Evolutionary conservation across 371 early-diverging fungal species (phyloP).

Genomic region (Haplosporangium sp.): DNA sequence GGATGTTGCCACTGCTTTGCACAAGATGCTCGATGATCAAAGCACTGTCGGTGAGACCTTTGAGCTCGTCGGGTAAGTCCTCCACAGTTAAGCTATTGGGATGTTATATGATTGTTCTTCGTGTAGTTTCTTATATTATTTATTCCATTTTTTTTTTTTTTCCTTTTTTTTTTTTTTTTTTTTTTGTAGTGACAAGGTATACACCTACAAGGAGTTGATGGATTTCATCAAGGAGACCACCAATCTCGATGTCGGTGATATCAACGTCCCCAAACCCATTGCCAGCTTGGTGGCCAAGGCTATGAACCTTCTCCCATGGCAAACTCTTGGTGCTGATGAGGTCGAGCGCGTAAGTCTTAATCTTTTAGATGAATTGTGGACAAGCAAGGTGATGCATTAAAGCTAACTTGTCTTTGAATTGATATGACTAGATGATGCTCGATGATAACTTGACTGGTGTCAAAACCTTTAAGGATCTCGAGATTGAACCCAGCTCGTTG

Average conservation of each 20-base stretch:
- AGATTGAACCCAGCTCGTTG: conserved; percentile 81
- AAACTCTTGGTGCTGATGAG: conserved; percentile 76
- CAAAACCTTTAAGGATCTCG: conserved; percentile 87
- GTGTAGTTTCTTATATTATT: conserved; percentile 8
- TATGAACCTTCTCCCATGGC: conserved; percentile 65
- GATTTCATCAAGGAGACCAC: conserved; percentile 82
- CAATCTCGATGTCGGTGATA: conserved; percentile 53
- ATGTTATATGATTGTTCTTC: no score
- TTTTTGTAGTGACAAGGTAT: conserved; percentile 71
- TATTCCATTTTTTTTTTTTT: no score
- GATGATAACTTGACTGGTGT: conserved; percentile 81
- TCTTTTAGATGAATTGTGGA: conserved; percentile 2
- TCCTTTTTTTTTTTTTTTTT: neutral
- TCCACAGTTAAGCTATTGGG: neutral
- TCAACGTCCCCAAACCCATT: conserved; percentile 75
- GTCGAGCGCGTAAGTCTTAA: conserved; percentile 63
- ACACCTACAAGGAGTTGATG: conserved; percentile 75
- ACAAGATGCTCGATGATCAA: conserved; percentile 77
- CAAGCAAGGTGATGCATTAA: no score
- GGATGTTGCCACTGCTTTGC: conserved; percentile 91
- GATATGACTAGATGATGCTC: conserved; percentile 64
- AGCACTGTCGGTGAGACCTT: conserved; percentile 85
- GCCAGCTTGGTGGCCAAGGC: conserved; percentile 65
- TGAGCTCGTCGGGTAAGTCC: conserved; percentile 87
- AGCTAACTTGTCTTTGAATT: conserved; percentile 29